These are phyloP conservation scores for Metschnikowia vanudenii DNA, from an alignment of 805 yeast species.

Conservation along the genomic window DNA sequence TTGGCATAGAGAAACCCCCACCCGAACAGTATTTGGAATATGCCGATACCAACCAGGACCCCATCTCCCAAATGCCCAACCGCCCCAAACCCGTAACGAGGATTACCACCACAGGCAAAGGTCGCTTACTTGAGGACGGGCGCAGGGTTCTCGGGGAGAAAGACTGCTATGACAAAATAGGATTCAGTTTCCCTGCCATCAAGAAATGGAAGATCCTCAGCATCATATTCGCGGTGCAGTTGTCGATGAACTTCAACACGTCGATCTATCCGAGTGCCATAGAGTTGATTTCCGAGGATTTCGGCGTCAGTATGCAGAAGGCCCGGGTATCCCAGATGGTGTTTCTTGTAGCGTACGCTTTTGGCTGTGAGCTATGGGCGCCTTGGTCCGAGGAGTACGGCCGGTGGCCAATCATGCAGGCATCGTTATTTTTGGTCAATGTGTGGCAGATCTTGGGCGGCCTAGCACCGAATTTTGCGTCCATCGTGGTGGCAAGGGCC, in stretches of 20 bases:
- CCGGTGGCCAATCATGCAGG: constrained; percentile 35
- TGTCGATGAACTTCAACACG: constrained; percentile 43
- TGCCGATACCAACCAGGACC: neutral
- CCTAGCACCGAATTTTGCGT: constrained; percentile 29
- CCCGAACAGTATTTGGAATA: constrained; percentile 5
- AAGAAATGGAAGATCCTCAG: constrained; percentile 39
- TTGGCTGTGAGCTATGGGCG: constrained; percentile 37
- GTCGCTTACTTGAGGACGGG: constrained; percentile 25
- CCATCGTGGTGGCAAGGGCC: constrained; percentile 25
- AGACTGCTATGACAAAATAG: constrained; percentile 37
- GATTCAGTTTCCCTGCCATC: constrained; percentile 28
- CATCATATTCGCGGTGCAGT: constrained; percentile 36
- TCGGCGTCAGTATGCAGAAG: constrained; percentile 22
- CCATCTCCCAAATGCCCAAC: neutral
- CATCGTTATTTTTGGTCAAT: constrained; percentile 29
- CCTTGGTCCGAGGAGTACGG: constrained; percentile 38
- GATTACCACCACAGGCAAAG: constrained; percentile 15
- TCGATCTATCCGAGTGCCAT: constrained; percentile 31
- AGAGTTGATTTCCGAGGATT: constrained; percentile 24
- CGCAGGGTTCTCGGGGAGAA: constrained; percentile 30
- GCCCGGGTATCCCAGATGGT: constrained; percentile 30
- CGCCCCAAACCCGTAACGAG: constrained; percentile 9
- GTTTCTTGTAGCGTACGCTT: constrained; percentile 31
- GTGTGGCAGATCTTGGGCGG: constrained; percentile 35
- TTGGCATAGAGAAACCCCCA: constrained; percentile 8